phyloP scores from a whole-genome alignment of 2,329 filamentous ascomycete genomes.

The Aspergillus hortae region DNA sequence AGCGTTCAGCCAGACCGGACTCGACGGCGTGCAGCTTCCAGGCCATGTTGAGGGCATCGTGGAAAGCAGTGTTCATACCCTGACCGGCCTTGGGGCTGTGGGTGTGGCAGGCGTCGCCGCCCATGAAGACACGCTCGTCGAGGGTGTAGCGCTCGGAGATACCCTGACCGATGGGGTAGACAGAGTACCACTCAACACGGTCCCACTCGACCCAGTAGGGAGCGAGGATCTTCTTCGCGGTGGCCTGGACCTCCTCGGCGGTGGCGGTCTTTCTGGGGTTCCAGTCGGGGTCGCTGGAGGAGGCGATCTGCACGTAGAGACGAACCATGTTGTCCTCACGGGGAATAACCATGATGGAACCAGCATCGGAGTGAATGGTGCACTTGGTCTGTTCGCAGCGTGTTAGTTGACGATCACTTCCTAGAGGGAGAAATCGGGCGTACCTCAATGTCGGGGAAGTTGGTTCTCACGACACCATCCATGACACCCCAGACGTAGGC shows the following conservation, averaged over 20 bases:
- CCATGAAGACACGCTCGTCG: slow-evolving; percentile 64
- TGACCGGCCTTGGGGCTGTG: slow-evolving; percentile 63
- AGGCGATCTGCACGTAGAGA: slow-evolving; percentile 57
- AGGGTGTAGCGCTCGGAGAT: slow-evolving; percentile 63
- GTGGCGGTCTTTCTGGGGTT: slow-evolving; percentile 59
- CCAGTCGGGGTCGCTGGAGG: slow-evolving; percentile 59
- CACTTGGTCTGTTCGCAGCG: slow-evolving; percentile 54
- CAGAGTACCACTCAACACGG: slow-evolving; percentile 63
- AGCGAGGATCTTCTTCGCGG: slow-evolving; percentile 56
- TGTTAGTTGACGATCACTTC: background rate
- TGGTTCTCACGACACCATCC: slow-evolving; percentile 61
- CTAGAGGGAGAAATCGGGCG: slow-evolving; percentile 3
- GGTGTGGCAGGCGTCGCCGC: slow-evolving; percentile 62
- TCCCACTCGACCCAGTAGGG: slow-evolving; percentile 63
- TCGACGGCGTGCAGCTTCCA: slow-evolving; percentile 97
- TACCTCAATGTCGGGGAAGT: slow-evolving; percentile 62
- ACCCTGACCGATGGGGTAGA: slow-evolving; percentile 64
- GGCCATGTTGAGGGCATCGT: slow-evolving; percentile 75
- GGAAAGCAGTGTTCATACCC: slow-evolving; percentile 61
- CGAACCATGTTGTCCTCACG: slow-evolving; percentile 49
- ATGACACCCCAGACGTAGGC: slow-evolving; percentile 65
- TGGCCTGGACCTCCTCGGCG: slow-evolving; percentile 55
- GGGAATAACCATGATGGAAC: slow-evolving; percentile 62
- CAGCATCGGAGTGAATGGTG: slow-evolving; percentile 63
- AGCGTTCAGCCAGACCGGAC: slow-evolving; percentile 70